phyloP scores from a whole-genome alignment of 164 flowering plant species.

The Liquidambar formosana region DNA sequence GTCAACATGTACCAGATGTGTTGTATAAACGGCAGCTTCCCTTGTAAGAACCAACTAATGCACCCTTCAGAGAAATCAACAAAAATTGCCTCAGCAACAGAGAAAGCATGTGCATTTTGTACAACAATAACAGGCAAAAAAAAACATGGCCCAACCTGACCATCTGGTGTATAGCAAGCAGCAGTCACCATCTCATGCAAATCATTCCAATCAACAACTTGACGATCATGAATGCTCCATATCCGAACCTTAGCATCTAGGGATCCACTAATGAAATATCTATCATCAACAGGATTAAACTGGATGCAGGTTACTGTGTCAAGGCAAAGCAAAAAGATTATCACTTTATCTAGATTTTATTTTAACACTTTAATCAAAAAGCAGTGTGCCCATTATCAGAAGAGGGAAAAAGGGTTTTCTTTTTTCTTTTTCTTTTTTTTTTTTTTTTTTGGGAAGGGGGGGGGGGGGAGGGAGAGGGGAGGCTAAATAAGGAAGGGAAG shows the following conservation, averaged over 20 bases:
- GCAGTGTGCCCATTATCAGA: not conserved
- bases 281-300: constrained; percentile 97
- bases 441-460: too few relatives aligned
- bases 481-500: not conserved
- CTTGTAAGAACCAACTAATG: constrained; percentile 94
- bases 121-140: not conserved
- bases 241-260: constrained; percentile 97
- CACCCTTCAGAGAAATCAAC: constrained; percentile 60
- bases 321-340: constrained; percentile 24
- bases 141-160: constrained; percentile 61
- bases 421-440: too few relatives aligned
- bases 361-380: too few relatives aligned
- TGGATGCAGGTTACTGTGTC: constrained; percentile 95
- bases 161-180: constrained; percentile 97
- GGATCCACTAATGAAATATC: constrained; percentile 97
- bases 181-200: constrained; percentile 99
- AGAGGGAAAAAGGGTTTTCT: too few relatives aligned
- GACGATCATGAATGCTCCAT: constrained; percentile 96
- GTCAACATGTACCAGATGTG: constrained; percentile 60
- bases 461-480: too few relatives aligned
- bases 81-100: constrained; percentile 19
- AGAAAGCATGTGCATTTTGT: not conserved
- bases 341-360: not conserved
- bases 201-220: constrained; percentile 98
- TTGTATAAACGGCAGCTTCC: constrained; percentile 84